Percentiles rank a stretch among this genome's conserved stretches.
Evolutionary conservation across 2,329 filamentous ascomycete genomes (phyloP).

Genomic region (Plenodomus tracheiphilus): DNA sequence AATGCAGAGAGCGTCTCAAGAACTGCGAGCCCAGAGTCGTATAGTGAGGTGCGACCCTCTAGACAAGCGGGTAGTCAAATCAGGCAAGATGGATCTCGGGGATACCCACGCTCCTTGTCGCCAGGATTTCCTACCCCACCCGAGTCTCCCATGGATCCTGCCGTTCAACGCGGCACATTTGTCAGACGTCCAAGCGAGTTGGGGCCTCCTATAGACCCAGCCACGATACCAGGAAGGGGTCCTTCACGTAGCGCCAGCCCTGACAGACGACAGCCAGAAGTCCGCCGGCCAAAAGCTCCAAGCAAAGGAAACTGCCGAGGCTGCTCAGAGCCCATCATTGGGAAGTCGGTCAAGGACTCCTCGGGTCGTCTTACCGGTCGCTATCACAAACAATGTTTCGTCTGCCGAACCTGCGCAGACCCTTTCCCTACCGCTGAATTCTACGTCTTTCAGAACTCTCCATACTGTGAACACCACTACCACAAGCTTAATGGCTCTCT

Average conservation of each 20-base stretch:
- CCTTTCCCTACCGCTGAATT: constrained; percentile 88
- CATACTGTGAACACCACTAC: constrained; percentile 91
- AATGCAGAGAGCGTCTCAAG: constrained; percentile 30
- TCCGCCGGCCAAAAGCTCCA: constrained; percentile 39
- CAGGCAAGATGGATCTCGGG: constrained; percentile 24
- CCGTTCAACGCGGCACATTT: constrained; percentile 41
- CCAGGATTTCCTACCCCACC: constrained; percentile 29
- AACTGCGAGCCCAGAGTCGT: constrained; percentile 36
- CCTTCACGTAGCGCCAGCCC: constrained; percentile 16
- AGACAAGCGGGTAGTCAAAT: constrained; percentile 24
- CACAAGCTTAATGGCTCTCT: constrained; percentile 87
- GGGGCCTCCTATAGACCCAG: constrained; percentile 14
- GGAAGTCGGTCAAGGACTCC: constrained; percentile 91
- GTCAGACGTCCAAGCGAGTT: constrained; percentile 20
- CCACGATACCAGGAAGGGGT: constrained; percentile 15
- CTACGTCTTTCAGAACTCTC: constrained; percentile 84
- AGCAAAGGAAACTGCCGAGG: constrained; percentile 80
- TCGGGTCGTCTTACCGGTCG: constrained; percentile 89
- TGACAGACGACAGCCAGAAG: constrained; percentile 19
- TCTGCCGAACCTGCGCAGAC: constrained; percentile 79
- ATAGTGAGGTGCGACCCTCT: constrained; percentile 20
- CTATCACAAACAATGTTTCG: constrained; percentile 94
- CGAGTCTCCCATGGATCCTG: constrained; percentile 47
- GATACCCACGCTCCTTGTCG: constrained; percentile 23
- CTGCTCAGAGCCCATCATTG: constrained; percentile 76